Evolutionary conservation across 2,329 filamentous ascomycete species (phyloP), one percentile per base, ranked within the genome.

Genomic region (Grosmannia clavigera): DNA sequence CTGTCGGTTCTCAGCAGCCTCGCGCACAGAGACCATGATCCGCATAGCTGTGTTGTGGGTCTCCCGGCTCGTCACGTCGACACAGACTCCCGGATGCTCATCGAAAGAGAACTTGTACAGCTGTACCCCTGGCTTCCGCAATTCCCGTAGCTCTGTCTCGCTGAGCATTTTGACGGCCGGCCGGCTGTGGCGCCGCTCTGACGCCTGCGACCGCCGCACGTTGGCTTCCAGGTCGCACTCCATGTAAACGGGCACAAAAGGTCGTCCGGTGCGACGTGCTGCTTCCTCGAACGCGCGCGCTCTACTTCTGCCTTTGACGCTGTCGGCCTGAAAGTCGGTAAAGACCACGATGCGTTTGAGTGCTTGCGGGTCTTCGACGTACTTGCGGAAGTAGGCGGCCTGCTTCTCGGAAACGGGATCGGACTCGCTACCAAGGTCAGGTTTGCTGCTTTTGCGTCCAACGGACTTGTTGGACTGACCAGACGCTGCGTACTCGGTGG

Each of bases 161-260:
- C 58, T 60, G 14, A 27, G 46, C 43, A 59, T 48, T 19, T 59
- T 56, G 50, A n/a, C 25, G 14, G 48, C 55, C 9, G 52, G 11
- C 60, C 40, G 62, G 60, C 61, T 67, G 40, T 60, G 64, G 46
- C 63, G 66, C 38, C 66, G 61, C 63, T 65, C 64, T 35, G 64
- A 59, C 43, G 60, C 63, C 35, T 58, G 59, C 29, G 64, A 60
- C n/a, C 68, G 63, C 31, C 66, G 65, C 55, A 64, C 59, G 56
- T 68, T 66, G 63, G 68, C 66, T 12, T 61, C 62, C 22, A 62
- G 53, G 12, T 58, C 55, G 58, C 67, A 69, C 29, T 65, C 61
- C 46, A 71, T 60, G 43, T 64, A 65, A 12, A 72, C 61, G 7
- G 66, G 65, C 0, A 70, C 65, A 61, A 72, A 68, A 16, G 66